Evolutionary conservation across 2,329 filamentous ascomycete species (phyloP), one percentile per base, ranked within the genome.

Genomic region (Paracoccidioides brasiliensis): DNA sequence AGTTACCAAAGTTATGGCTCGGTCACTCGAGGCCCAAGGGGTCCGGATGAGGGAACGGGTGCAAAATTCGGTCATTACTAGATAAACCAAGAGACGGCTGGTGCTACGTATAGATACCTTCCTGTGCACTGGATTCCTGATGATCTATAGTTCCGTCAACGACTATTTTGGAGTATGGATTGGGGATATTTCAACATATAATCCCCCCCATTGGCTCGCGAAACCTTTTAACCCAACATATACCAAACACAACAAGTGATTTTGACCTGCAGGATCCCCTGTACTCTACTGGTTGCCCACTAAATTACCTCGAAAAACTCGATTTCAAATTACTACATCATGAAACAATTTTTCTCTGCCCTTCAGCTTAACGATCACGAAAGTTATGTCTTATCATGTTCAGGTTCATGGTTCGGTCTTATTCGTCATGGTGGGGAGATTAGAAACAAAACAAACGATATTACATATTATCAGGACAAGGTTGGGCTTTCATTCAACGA

Each of bases 1-100:
- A 84, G 82, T 85, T 46, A 84, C 81, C n/a, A 82, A 82, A 67
- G 76, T 85, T 52, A 85, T 85, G 80, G 80, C 81, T 52, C 79
- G 79, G 58, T 82, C 82, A 33, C 73, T 85, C 44, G 80, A 85
- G 64, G 76, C 78, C 38, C 82, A 85, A 68, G 82, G 82, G 40
- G 73, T 76, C 58, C 78, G 82, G 61, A 80, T 85, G 72, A 80
- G 79, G 63, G 78, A 80, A 58, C 77, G 82, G 60, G 79, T 81
- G 30, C 76, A 56, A 40, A 56, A 53, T 44, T 61, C 59, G 5
- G 52, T 59, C 42, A 61, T 68, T 57, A 56, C 61, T 35, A 35
- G 40, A 37, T 56, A 52, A 41, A 15, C n/a, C 30, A 22, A 4
- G 14, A 22, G 48, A n/a, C 7, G 9, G 28, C 10, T 32, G 12